Evolutionary conservation across 2,329 filamentous ascomycete species (phyloP).

Genomic region (Thielaviopsis punctulata): DNA sequence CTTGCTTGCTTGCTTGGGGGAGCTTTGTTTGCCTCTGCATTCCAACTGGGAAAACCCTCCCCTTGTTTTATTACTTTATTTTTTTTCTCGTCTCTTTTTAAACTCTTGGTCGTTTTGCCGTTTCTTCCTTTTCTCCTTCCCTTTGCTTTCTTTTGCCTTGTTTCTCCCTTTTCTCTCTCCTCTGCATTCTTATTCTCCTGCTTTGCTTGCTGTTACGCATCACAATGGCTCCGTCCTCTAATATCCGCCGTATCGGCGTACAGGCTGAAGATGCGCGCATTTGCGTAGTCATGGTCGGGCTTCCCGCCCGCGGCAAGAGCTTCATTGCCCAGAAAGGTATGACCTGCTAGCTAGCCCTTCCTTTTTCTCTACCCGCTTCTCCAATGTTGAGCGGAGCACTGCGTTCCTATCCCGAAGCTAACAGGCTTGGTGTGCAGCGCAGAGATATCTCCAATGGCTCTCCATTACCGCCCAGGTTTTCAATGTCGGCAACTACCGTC

Average conservation of each 20-base stretch:
- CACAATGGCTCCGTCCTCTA: conserved; percentile 9
- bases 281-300: conserved; percentile 96
- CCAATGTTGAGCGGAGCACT: background rate
- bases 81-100: background rate
- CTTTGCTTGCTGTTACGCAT: background rate
- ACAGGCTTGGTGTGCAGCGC: conserved; percentile 35
- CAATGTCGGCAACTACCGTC: conserved; percentile 93
- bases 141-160: conserved; percentile 2
- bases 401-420: background rate
- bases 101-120: background rate
- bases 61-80: background rate
- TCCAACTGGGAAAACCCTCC: background rate
- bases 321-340: conserved; percentile 92
- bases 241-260: conserved; percentile 38
- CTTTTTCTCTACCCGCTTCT: background rate
- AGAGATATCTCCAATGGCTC: conserved; percentile 91
- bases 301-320: conserved; percentile 91
- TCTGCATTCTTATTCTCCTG: conserved; percentile 3
- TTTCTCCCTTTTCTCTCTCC: conserved; percentile 6
- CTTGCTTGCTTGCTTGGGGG: too few species aligned
- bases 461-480: conserved; percentile 88
- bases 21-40: background rate
- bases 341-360: conserved; percentile 14
- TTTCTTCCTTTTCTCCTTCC: conserved; percentile 7
- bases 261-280: conserved; percentile 93